Conservation (phyloP, 768 basidiomycete species). For the Amylocystis lapponica region DNA sequence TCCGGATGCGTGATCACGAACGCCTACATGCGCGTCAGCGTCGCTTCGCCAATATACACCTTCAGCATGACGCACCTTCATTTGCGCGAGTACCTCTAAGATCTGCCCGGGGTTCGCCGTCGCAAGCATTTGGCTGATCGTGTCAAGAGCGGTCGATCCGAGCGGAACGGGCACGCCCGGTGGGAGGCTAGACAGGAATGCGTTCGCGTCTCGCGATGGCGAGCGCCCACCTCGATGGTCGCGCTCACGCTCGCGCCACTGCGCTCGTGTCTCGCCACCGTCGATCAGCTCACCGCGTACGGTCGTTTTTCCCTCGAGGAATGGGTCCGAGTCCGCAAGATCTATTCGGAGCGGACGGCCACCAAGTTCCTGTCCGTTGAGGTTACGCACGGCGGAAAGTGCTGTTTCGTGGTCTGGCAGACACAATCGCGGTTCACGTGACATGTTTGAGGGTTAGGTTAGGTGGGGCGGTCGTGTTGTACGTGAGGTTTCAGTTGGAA, state of each 20-base stretch:
- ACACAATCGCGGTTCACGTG: too few species aligned
- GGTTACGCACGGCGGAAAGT: constrained; percentile 88
- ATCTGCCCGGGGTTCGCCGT: constrained; percentile 78
- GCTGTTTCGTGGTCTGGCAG: constrained; percentile 96
- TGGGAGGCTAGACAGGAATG: constrained; percentile 66
- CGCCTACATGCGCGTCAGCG: constrained; percentile 45
- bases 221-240: constrained; percentile 1
- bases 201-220: constrained; percentile 16
- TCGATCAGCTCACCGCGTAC: constrained; percentile 78
- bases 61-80: constrained; percentile 68
- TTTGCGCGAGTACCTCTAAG: constrained; percentile 93
- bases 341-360: constrained; percentile 93
- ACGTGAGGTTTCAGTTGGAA: too few species aligned
- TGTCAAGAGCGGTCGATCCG: constrained; percentile 70
- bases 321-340: constrained; percentile 88
- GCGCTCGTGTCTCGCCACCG: constrained; percentile 52
- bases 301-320: constrained; percentile 87
- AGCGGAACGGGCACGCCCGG: constrained; percentile 68
- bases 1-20: constrained; percentile 91
- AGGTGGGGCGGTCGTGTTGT: too few species aligned
- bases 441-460: too few species aligned
- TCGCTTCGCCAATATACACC: background rate
- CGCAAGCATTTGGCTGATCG: constrained; percentile 82
- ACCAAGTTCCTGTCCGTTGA: constrained; percentile 88
- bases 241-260: constrained; percentile 41